Percentiles rank a stretch among this genome's conserved stretches.
phyloP scores from a whole-genome alignment of 768 basidiomycete genomes.

The Suillus subluteus region DNA sequence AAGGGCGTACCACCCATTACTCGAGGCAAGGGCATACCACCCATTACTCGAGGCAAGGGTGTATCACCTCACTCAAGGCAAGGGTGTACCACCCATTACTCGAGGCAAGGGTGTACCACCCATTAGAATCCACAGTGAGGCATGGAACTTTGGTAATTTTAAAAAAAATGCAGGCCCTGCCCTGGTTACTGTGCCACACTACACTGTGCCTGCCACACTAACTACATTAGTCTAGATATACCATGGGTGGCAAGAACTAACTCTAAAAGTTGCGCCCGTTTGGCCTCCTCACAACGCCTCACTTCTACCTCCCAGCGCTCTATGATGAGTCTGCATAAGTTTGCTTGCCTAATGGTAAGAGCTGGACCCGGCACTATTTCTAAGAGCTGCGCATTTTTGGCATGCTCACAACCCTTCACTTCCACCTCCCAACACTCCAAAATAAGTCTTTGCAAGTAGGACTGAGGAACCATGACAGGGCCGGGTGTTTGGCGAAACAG shows the following conservation, averaged over 20 bases:
- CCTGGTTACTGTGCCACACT: not conserved
- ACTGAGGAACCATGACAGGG: not conserved
- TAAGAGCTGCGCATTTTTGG: not conserved
- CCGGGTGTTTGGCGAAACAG: not conserved
- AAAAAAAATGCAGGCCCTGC: not conserved
- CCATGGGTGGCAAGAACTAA: not conserved
- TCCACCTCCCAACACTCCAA: not conserved
- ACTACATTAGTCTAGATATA: not conserved
- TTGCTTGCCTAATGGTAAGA: not conserved
- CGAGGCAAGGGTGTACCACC: too few relatives aligned
- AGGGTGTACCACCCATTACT: too few relatives aligned
- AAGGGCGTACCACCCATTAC: too few relatives aligned
- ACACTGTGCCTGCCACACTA: not conserved
- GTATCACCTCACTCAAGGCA: too few relatives aligned
- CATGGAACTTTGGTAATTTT: too few relatives aligned
- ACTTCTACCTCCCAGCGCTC: not conserved
- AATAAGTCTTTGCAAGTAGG: constrained; percentile 2
- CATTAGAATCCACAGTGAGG: too few relatives aligned
- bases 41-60: too few relatives aligned
- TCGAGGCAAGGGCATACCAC: too few relatives aligned
- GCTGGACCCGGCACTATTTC: not conserved
- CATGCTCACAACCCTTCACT: not conserved
- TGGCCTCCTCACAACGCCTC: not conserved
- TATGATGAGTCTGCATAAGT: not conserved
- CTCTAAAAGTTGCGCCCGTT: not conserved